Percentiles rank a stretch among this genome's conserved stretches.
Evolutionary conservation across 2,329 filamentous ascomycete genomes (phyloP).

Genomic region (Trematosphaeria pertusa): DNA sequence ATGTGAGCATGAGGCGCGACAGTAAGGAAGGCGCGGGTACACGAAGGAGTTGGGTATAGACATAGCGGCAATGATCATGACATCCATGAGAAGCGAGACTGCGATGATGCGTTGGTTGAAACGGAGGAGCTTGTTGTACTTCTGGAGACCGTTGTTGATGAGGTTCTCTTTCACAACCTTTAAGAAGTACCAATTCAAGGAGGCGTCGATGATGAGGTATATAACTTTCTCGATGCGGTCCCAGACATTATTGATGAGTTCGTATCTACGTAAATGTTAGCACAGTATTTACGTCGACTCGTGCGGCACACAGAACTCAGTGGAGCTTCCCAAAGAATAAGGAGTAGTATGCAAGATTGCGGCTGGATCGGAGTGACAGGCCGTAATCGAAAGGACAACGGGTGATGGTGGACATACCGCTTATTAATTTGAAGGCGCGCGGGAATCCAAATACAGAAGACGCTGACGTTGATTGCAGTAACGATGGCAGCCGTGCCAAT

Average conservation of each 20-base stretch:
- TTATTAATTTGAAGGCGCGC: constrained; percentile 43
- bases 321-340: too few species aligned
- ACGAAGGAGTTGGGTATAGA: constrained; percentile 56
- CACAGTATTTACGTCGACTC: too few species aligned
- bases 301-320: too few species aligned
- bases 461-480: constrained; percentile 46
- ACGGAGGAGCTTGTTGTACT: constrained; percentile 58
- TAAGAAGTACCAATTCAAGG: constrained; percentile 50
- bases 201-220: constrained; percentile 46
- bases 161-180: constrained; percentile 56
- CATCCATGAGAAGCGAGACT: constrained; percentile 60
- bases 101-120: constrained; percentile 61
- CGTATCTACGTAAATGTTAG: constrained; percentile 27
- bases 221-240: constrained; percentile 48
- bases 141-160: constrained; percentile 57
- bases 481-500: constrained; percentile 46
- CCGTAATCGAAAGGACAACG: too few species aligned
- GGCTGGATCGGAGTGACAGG: too few species aligned
- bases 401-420: constrained; percentile 29
- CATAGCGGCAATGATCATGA: constrained; percentile 57
- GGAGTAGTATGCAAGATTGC: too few species aligned
- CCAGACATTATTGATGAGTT: constrained; percentile 47
- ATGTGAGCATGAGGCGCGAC: constrained; percentile 2
- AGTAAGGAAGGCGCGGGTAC: constrained; percentile 28
- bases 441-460: constrained; percentile 52